Base-by-base conservation (phyloP, 2,329 filamentous ascomycete species). In the Microsporum ferrugineum region DNA sequence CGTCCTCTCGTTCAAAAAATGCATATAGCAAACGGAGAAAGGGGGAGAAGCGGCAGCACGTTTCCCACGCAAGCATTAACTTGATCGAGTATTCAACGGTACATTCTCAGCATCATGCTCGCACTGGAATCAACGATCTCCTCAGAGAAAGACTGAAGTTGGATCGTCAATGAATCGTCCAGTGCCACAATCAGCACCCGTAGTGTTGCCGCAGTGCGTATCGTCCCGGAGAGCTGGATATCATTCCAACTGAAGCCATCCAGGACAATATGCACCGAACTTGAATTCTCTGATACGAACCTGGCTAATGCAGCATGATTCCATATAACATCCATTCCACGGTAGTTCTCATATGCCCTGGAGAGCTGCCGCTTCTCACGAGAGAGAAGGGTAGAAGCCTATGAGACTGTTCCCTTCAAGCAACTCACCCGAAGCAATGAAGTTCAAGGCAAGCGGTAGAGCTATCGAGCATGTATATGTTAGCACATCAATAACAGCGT, bases 21-120 rank as follows among this genome's bases (percentile, higher is more conserved):
- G 64, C 63, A 56, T 43, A 45, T 27, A 51, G n/a, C 39, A 64
- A 60, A 63, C 60, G 68, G 66, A 71, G 73, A 75, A 72, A 77
- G 76, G 78, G 69, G 71, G 66, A 69, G 73, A 84, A 89, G 88
- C 88, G 88, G 88, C 88, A 91, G 88, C 88, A 92, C 89, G 82
- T 91, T 92, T 88, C 89, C 86, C 89, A 92, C 89, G 89, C 89
- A 94, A 94, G 89, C 87, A 91, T 92, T 94, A 92, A 89, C 89
- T 94, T 94, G 89, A 89, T 94, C 89, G 88, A 92, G 88, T 92
- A 86, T 78, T 88, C 64, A 80, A 91, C 89, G 88, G 89, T 94
- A 84, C 87, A 86, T 87, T 92, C 89, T 94, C 89, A 92, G 89
- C 89, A 84, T 91, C 83, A 78, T 83, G 69, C 68, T 63, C 63